Percentiles rank a stretch among this genome's conserved stretches.
Evolutionary conservation across 2,329 filamentous ascomycete genomes (phyloP).

Genomic region (Diaporthe sp.): DNA sequence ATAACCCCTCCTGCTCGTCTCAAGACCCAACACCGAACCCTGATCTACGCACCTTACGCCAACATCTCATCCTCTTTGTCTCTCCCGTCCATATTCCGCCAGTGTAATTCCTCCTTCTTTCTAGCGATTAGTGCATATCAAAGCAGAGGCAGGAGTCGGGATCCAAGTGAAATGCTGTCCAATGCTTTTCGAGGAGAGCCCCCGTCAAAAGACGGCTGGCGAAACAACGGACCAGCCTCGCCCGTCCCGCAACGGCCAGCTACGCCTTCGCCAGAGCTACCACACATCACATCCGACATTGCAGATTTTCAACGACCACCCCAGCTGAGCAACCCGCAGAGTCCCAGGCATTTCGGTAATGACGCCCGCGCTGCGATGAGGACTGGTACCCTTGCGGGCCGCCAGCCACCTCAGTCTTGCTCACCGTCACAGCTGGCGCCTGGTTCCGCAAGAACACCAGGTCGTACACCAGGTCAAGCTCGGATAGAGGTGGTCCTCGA

Average conservation of each 20-base stretch:
- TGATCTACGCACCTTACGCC: neutral
- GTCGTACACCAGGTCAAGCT: slow-evolving; percentile 12
- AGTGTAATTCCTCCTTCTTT: neutral
- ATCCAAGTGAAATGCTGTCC: slow-evolving; percentile 8
- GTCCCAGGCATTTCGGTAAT: neutral
- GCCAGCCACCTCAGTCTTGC: neutral
- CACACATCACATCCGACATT: slow-evolving; percentile 22
- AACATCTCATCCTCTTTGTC: neutral
- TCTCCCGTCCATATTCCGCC: neutral
- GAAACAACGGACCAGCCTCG: slow-evolving; percentile 11
- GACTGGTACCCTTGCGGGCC: neutral
- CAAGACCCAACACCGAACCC: neutral
- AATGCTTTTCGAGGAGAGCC: neutral
- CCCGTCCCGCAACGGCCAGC: slow-evolving; percentile 11
- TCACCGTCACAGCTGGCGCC: neutral
- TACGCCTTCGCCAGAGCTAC: slow-evolving; percentile 8
- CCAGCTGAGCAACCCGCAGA: neutral
- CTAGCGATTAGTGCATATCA: neutral
- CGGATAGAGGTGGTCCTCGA: slow-evolving; percentile 34
- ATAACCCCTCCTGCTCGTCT: neutral
- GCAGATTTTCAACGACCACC: neutral
- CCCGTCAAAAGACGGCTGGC: slow-evolving; percentile 3
- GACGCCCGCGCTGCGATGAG: neutral
- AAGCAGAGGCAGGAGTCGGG: neutral
- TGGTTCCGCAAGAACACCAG: neutral